phyloP scores from a whole-genome alignment of 2,329 filamentous ascomycete genomes.

The Onygenales sp. region DNA sequence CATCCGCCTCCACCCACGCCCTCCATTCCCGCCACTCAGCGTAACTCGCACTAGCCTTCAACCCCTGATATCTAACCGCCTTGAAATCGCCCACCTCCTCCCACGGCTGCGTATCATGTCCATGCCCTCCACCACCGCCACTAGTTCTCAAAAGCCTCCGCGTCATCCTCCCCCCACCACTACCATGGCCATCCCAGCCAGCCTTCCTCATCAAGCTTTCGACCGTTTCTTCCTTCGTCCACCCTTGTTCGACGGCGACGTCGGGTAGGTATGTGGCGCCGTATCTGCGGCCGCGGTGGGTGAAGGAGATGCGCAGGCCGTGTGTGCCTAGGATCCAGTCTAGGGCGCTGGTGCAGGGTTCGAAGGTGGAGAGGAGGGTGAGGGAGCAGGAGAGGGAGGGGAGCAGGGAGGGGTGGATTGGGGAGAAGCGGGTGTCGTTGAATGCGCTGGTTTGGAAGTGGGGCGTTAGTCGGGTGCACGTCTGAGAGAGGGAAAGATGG shows the following conservation, averaged over 20 bases:
- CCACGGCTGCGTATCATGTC: slow-evolving; percentile 45
- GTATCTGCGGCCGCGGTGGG: slow-evolving; percentile 61
- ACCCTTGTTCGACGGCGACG: slow-evolving; percentile 84
- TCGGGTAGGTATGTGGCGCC: slow-evolving; percentile 88
- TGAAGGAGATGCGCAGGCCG: slow-evolving; percentile 78
- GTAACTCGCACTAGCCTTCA: slow-evolving; percentile 62
- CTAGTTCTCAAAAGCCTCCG: slow-evolving; percentile 26
- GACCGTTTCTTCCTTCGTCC: slow-evolving; percentile 87
- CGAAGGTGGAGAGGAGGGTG: slow-evolving; percentile 79
- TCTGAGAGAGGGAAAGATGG: neutral
- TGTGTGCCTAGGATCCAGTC: slow-evolving; percentile 85
- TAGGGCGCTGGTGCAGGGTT: slow-evolving; percentile 60
- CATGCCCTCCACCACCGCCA: slow-evolving; percentile 10
- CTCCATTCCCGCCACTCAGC: slow-evolving; percentile 71
- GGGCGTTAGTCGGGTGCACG: neutral
- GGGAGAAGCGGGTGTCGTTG: slow-evolving; percentile 52
- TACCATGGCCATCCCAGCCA: slow-evolving; percentile 63
- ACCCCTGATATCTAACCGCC: slow-evolving; percentile 78
- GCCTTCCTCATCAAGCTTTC: slow-evolving; percentile 89
- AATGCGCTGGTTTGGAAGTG: slow-evolving; percentile 41
- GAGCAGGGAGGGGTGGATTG: slow-evolving; percentile 44
- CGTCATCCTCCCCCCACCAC: slow-evolving; percentile 19
- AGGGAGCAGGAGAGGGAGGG: slow-evolving; percentile 48
- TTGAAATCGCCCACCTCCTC: slow-evolving; percentile 62
- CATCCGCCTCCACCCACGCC: slow-evolving; percentile 49